Conservation (phyloP, 2,329 filamentous ascomycete species). For the Rhexocercosporidium sp. region DNA sequence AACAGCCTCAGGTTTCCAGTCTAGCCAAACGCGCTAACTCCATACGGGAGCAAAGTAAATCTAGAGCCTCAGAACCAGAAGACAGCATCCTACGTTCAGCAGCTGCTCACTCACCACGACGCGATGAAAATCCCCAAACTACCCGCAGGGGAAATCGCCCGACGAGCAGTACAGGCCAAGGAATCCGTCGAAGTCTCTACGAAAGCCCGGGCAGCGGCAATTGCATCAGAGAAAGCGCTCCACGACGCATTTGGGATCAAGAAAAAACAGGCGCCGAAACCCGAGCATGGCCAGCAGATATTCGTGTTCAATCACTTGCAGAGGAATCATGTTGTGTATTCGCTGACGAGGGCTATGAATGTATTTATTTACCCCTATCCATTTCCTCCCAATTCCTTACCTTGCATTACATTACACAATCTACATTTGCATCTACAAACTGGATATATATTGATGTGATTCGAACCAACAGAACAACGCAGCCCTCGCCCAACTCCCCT, state of each 20-base stretch:
- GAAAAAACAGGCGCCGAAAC: slow-evolving; percentile 18
- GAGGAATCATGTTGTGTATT: slow-evolving; percentile 49
- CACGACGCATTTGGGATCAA: neutral
- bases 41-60: neutral
- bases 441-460: neutral
- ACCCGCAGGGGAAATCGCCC: slow-evolving; percentile 15
- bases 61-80: neutral
- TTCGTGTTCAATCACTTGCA: slow-evolving; percentile 47
- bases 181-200: slow-evolving; percentile 9
- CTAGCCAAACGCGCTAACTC: neutral
- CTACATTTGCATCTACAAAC: too few relatives aligned
- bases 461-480: slow-evolving; percentile 46
- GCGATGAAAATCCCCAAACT: slow-evolving; percentile 15
- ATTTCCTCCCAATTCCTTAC: neutral
- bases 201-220: neutral
- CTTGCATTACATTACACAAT: neutral
- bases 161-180: slow-evolving; percentile 18
- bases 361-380: slow-evolving; percentile 38
- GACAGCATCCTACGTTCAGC: neutral
- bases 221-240: neutral
- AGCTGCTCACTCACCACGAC: neutral
- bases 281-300: slow-evolving; percentile 44
- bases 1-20: neutral
- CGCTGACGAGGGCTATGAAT: slow-evolving; percentile 43
- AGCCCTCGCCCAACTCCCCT: slow-evolving; percentile 63